A percentile compares a stretch with the other conserved stretches of the same genome.
These are phyloP conservation scores for Neocatenulostroma microsporum DNA, from an alignment of 2,329 filamentous ascomycete species.

Conservation along the genomic window DNA sequence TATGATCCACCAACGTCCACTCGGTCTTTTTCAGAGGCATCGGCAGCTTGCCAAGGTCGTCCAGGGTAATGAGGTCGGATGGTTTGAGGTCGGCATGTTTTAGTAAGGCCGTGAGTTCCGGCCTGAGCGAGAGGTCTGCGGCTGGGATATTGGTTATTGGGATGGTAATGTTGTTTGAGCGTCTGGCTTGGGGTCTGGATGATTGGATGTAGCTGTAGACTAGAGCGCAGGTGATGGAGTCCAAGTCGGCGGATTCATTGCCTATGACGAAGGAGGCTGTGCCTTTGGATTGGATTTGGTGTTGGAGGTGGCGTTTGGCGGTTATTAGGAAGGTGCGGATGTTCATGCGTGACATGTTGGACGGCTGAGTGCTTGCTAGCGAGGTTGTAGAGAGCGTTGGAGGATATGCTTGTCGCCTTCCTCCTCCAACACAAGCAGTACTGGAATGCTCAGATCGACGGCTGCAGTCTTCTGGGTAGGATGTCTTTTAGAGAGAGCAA, in stretches of 20 bases:
- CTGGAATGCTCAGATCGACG: too few species aligned
- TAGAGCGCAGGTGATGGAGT: slow-evolving; percentile 68
- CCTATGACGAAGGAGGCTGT: slow-evolving; percentile 46
- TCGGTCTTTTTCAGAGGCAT: slow-evolving; percentile 50
- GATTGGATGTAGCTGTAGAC: slow-evolving; percentile 67
- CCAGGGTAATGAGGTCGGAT: slow-evolving; percentile 58
- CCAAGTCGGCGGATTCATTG: slow-evolving; percentile 62
- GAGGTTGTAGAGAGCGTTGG: too few species aligned
- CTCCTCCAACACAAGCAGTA: too few species aligned
- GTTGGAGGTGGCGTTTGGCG: slow-evolving; percentile 37
- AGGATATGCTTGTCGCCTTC: background rate
- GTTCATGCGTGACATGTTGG: slow-evolving; percentile 36
- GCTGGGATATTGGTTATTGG: slow-evolving; percentile 65
- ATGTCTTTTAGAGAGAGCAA: too few species aligned
- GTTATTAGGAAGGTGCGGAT: slow-evolving; percentile 40
- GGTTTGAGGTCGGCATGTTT: slow-evolving; percentile 50
- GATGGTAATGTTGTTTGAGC: slow-evolving; percentile 52
- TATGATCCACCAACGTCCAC: slow-evolving; percentile 77
- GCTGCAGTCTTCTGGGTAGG: too few species aligned
- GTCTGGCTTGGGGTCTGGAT: slow-evolving; percentile 41
- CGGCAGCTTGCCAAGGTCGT: slow-evolving; percentile 42
- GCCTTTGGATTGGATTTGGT: slow-evolving; percentile 32
- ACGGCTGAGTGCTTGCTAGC: too few species aligned
- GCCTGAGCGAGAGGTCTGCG: slow-evolving; percentile 61
- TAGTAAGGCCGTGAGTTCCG: slow-evolving; percentile 63